Evolutionary conservation across 208 protist species (phyloP), one percentile per base, ranked within the genome.

Genomic region (Wallacemonas sp.): DNA sequence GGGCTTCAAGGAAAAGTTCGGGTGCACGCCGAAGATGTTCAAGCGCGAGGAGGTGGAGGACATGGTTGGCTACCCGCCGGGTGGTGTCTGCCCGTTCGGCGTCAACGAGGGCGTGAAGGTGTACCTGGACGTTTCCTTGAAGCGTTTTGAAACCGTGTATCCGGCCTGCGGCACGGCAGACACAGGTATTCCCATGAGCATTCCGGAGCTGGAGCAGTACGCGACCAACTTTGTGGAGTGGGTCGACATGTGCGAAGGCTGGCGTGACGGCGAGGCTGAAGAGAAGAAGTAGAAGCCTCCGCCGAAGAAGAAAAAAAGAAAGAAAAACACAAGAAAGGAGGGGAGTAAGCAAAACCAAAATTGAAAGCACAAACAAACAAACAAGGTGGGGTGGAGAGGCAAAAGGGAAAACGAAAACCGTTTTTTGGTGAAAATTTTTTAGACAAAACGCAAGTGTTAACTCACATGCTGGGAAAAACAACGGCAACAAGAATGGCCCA

Each of bases 51-150:
- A 85, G 46, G 76, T 92, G 36, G 74, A 88, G 61, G 32, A 57
- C 5, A 54, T 72, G 16, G 72, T 78, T 9, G 85, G 85, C 12
- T 87, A 73, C 43, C 69, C 81, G 9, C 63, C 78, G 4, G 85
- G 85, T 12, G 82, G 72, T 6, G 85, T 92, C 9, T 85, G 80
- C 47, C 85, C 85, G 1, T 88, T 92, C 52, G 85, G 70, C 21
- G 70, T 84, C 11, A 63, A 76, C 58, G 67, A 76, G 2, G 43
- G 63, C 48, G 85, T 92, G 29, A 63, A 62, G 38, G 81, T 92
- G 1, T 92, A 84, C 63, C 68, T 89, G 2, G 85, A 92, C 49
- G 70, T 85, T 30, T 92, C 85, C 4, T 66, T 92, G 47, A 77
- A 74, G 47, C 82, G 80, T n/a, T 88, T 87, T 34, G 32, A 36